These are phyloP conservation scores for Xylariaceae sp. DNA, from an alignment of 2,329 filamentous ascomycete species.

Conservation along the genomic window DNA sequence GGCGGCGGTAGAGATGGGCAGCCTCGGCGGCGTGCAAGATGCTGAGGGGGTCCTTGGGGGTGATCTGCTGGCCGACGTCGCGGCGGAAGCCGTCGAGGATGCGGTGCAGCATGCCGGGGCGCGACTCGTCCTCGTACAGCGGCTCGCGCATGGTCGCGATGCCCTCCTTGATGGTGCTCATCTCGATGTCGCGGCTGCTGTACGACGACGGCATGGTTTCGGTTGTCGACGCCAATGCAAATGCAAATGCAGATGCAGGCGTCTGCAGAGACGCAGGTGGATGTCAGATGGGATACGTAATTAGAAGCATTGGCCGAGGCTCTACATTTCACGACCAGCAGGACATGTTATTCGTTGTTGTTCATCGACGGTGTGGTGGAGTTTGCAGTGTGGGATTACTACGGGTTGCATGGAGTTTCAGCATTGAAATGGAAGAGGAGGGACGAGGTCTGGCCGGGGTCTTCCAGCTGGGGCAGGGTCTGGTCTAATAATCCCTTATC, in stretches of 20 bases:
- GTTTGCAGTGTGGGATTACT: no score
- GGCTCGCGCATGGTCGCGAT: constrained; percentile 51
- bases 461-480: no score
- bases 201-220: constrained; percentile 34
- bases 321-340: no score
- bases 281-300: no score
- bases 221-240: not conserved
- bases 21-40: constrained; percentile 29
- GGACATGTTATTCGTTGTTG: no score
- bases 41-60: constrained; percentile 40
- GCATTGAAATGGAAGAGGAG: no score
- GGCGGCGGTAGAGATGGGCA: constrained; percentile 25
- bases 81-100: constrained; percentile 61
- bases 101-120: constrained; percentile 36
- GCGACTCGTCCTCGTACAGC: constrained; percentile 37
- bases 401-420: no score
- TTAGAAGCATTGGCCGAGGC: no score
- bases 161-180: constrained; percentile 59
- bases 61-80: constrained; percentile 50
- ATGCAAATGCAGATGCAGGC: not conserved
- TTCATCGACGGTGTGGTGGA: no score
- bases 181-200: constrained; percentile 40
- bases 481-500: no score
- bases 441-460: no score
- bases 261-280: no score